Conservation (phyloP, 1,284 basidiomycete genomes). For the Ustilago tritici region DNA sequence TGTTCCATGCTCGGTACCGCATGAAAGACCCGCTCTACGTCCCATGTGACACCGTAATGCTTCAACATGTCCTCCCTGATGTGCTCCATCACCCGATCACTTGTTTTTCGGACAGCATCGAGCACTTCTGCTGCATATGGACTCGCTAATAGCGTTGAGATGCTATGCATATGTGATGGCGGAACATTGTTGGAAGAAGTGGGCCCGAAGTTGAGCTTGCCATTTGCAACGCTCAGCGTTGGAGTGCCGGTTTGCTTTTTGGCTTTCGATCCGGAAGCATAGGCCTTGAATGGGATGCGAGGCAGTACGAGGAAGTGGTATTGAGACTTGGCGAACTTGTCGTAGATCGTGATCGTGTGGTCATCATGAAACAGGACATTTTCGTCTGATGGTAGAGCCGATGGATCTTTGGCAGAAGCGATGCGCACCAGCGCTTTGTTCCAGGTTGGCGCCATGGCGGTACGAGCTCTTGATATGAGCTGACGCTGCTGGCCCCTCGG, state of each 20-base stretch:
- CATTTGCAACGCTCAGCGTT: constrained; percentile 30
- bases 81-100: constrained; percentile 69
- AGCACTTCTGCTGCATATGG: constrained; percentile 53
- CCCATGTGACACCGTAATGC: constrained; percentile 51
- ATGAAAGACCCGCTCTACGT: constrained; percentile 80
- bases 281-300: constrained; percentile 43
- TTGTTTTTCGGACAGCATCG: constrained; percentile 33
- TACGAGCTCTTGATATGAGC: neutral
- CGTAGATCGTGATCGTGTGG: constrained; percentile 80
- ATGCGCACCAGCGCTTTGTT: constrained; percentile 42
- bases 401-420: constrained; percentile 35
- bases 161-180: constrained; percentile 45
- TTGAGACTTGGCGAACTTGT: constrained; percentile 80
- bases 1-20: constrained; percentile 76
- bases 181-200: constrained; percentile 42
- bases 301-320: constrained; percentile 58
- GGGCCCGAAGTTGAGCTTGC: constrained; percentile 50
- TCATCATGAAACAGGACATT: constrained; percentile 77
- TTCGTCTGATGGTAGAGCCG: constrained; percentile 64
- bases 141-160: constrained; percentile 53
- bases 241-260: neutral
- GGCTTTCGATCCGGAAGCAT: neutral
- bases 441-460: constrained; percentile 23
- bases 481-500: neutral
- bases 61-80: constrained; percentile 85